Conservation (phyloP, 2,329 filamentous ascomycete genomes). For the Trichoderma sp. region DNA sequence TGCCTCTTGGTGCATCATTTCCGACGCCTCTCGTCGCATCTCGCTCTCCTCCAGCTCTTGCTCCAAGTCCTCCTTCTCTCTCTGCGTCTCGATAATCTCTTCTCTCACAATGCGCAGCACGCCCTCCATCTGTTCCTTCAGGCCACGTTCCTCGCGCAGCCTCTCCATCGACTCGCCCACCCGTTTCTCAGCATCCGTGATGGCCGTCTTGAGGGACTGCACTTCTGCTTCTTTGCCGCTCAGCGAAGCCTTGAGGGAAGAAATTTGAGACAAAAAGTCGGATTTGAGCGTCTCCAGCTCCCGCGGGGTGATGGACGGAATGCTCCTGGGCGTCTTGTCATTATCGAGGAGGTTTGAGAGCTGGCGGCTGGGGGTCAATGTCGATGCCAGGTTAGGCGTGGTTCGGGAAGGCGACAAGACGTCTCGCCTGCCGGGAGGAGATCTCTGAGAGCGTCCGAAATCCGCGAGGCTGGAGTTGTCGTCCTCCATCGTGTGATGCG, state of each 20-base stretch:
- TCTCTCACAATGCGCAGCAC: conserved; percentile 78
- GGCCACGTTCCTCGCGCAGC: conserved; percentile 72
- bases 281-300: conserved; percentile 94
- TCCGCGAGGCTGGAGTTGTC: conserved; percentile 78
- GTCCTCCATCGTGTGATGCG: conserved; percentile 35
- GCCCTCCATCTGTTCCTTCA: conserved; percentile 79
- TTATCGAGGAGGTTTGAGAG: conserved; percentile 71
- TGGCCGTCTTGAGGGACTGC: conserved; percentile 79
- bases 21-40: conserved; percentile 70
- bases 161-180: conserved; percentile 85
- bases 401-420: conserved; percentile 36
- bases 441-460: conserved; percentile 55
- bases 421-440: conserved; percentile 51
- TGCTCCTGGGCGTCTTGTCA: conserved; percentile 88
- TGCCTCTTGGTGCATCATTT: conserved; percentile 74
- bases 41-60: conserved; percentile 76
- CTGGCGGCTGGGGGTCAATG: conserved; percentile 51
- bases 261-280: conserved; percentile 86
- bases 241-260: conserved; percentile 86
- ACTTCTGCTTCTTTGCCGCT: conserved; percentile 94
- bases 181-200: conserved; percentile 87
- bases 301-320: conserved; percentile 86
- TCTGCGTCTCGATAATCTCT: conserved; percentile 75
- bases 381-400: conserved; percentile 29
- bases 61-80: conserved; percentile 78